phyloP scores from a whole-genome alignment of 2,329 filamentous ascomycete species.

The Venturiaceae sp. region DNA sequence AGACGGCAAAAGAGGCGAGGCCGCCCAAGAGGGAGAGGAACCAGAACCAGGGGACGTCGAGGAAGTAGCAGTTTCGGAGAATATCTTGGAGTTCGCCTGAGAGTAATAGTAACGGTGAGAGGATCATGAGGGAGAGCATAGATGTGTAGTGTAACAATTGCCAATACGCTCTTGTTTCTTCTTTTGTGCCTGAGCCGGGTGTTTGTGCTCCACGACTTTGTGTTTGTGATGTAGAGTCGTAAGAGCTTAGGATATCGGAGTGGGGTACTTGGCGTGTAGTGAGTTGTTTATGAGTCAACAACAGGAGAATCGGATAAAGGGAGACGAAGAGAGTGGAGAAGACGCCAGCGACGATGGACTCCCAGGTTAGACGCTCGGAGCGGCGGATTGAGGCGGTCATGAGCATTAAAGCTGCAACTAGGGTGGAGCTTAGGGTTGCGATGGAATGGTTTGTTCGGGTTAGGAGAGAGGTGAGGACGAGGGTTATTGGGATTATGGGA shows the following conservation, averaged over 20 bases:
- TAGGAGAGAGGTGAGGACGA: slow-evolving; percentile 38
- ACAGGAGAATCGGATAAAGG: slow-evolving; percentile 40
- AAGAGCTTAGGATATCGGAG: slow-evolving; percentile 30
- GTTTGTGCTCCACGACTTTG: slow-evolving; percentile 1
- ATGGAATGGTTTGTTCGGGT: slow-evolving; percentile 36
- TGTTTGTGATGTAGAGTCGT: slow-evolving; percentile 14
- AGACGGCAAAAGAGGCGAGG: slow-evolving; percentile 37
- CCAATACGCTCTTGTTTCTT: slow-evolving; percentile 42
- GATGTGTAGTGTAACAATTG: slow-evolving; percentile 43
- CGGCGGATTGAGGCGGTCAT: slow-evolving; percentile 37
- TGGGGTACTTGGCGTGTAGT: slow-evolving; percentile 34
- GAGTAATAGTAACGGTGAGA: slow-evolving; percentile 39
- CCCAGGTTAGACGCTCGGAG: slow-evolving; percentile 39
- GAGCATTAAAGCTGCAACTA: slow-evolving; percentile 41
- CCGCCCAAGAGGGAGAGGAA: slow-evolving; percentile 40
- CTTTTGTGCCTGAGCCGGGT: slow-evolving; percentile 20
- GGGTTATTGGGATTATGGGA: slow-evolving; percentile 37
- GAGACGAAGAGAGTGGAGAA: slow-evolving; percentile 43
- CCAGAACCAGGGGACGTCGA: slow-evolving; percentile 48
- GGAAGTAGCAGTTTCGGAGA: slow-evolving; percentile 42
- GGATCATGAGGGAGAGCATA: slow-evolving; percentile 36
- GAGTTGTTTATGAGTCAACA: slow-evolving; percentile 39
- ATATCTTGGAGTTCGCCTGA: slow-evolving; percentile 41
- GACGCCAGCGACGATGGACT: slow-evolving; percentile 41
- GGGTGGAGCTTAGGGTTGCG: slow-evolving; percentile 38